Percentiles rank a stretch among this genome's conserved stretches.
Conservation (phyloP, 2,329 filamentous ascomycete genomes). For the Sporothrix humicola region DNA sequence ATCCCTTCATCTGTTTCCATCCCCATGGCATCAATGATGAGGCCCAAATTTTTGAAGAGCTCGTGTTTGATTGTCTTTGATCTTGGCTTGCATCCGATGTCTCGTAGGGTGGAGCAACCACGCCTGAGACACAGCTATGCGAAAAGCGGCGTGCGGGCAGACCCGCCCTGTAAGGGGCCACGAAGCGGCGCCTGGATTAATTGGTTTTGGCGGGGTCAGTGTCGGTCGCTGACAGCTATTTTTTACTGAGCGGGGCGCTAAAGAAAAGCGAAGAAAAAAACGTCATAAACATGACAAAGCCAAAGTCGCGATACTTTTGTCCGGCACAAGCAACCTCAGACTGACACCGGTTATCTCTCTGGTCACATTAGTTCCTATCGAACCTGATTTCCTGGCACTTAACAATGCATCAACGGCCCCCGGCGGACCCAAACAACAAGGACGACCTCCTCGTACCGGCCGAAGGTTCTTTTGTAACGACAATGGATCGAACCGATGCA, state of each 20-base stretch:
- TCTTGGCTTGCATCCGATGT: background rate
- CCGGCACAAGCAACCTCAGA: no score
- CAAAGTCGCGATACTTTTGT: no score
- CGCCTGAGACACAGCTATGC: background rate
- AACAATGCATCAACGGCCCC: conserved; percentile 38
- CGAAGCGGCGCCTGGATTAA: background rate
- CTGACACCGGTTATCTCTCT: background rate
- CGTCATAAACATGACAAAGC: background rate
- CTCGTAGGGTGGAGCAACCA: background rate
- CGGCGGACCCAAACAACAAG: conserved; percentile 32
- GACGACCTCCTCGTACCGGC: conserved; percentile 32
- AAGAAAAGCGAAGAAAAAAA: background rate
- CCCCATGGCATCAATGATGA: background rate
- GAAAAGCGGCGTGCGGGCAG: conserved; percentile 11
- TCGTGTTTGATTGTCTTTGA: background rate
- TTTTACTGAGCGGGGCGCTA: background rate
- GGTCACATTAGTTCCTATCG: background rate
- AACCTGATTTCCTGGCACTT: no score
- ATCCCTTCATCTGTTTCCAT: no score
- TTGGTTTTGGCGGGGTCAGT: conserved; percentile 2
- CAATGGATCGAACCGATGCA: background rate
- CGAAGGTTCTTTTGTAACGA: background rate
- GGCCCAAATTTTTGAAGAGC: background rate
- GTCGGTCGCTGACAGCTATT: background rate
- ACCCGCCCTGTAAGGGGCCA: conserved; percentile 9